Conservation (phyloP, 1,139 yeast genomes). For the Pichia sp. region DNA sequence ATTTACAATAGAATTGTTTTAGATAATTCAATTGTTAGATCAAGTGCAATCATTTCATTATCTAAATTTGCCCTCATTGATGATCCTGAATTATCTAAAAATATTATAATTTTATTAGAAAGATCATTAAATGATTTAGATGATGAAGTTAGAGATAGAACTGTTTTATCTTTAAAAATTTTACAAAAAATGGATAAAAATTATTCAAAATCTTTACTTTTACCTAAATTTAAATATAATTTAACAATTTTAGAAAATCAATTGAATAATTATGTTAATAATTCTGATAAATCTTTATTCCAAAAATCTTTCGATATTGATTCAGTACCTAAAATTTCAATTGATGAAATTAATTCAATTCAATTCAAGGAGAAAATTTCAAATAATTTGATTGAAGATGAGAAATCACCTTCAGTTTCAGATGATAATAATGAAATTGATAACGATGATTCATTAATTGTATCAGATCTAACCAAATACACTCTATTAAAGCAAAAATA, state of each 20-base stretch:
- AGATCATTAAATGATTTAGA: conserved; percentile 86
- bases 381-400: conserved; percentile 9
- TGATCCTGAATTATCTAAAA: conserved; percentile 62
- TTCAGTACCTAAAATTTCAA: conserved; percentile 53
- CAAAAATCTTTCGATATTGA: conserved; percentile 62
- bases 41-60: conserved; percentile 90
- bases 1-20: conserved; percentile 94
- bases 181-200: conserved; percentile 40
- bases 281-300: conserved; percentile 48
- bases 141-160: conserved; percentile 98
- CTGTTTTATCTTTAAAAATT: conserved; percentile 74
- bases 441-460: conserved; percentile 17
- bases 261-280: conserved; percentile 62
- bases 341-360: conserved; percentile 56
- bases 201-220: conserved; percentile 46
- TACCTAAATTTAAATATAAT: conserved; percentile 65
- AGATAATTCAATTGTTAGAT: conserved; percentile 90
- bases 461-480: conserved; percentile 33
- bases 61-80: conserved; percentile 79
- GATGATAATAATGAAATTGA: conserved; percentile 23
- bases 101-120: conserved; percentile 66
- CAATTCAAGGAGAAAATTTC: conserved; percentile 42
- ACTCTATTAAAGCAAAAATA: conserved; percentile 49
- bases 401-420: conserved; percentile 24
- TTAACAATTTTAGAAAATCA: conserved; percentile 71